A percentile compares a stretch with the other conserved stretches of the same genome.
phyloP scores from a whole-genome alignment of 169 alveolate species.

The Cryptosporidium viatorum region DNA sequence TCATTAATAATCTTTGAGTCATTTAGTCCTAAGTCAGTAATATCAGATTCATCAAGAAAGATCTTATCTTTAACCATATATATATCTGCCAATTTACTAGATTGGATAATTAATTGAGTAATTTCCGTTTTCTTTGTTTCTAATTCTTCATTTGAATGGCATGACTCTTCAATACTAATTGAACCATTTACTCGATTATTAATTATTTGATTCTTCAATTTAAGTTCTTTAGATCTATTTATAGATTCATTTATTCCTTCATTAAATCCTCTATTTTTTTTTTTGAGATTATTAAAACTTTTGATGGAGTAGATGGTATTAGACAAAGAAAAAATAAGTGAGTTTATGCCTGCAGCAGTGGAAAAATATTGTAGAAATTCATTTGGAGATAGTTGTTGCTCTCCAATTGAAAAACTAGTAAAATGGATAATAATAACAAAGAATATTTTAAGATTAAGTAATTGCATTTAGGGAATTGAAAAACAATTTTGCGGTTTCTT shows the following conservation, averaged over 20 bases:
- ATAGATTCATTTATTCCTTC: constrained; percentile 31
- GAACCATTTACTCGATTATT: neutral
- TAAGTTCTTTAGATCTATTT: neutral
- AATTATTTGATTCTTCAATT: constrained; percentile 16
- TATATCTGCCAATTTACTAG: constrained; percentile 1
- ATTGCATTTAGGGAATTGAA: neutral
- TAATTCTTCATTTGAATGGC: neutral
- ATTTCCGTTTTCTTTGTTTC: neutral
- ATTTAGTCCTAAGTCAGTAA: neutral
- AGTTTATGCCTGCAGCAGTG: constrained; percentile 25
- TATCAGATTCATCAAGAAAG: neutral
- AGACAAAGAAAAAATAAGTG: constrained; percentile 23
- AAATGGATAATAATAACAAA: neutral
- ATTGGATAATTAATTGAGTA: neutral
- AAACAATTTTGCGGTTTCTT: neutral
- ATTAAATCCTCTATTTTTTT: constrained; percentile 17
- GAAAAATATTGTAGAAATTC: constrained; percentile 55
- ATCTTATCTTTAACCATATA: constrained; percentile 1
- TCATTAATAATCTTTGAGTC: neutral
- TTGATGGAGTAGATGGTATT: neutral
- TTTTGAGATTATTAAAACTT: constrained; percentile 3
- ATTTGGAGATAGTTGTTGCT: constrained; percentile 1
- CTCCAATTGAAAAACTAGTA: neutral
- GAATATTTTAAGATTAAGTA: neutral
- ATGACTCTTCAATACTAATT: neutral